Base-by-base conservation (phyloP, 1,139 yeast genomes). In the Pneumocystis oryctolagi region DNA sequence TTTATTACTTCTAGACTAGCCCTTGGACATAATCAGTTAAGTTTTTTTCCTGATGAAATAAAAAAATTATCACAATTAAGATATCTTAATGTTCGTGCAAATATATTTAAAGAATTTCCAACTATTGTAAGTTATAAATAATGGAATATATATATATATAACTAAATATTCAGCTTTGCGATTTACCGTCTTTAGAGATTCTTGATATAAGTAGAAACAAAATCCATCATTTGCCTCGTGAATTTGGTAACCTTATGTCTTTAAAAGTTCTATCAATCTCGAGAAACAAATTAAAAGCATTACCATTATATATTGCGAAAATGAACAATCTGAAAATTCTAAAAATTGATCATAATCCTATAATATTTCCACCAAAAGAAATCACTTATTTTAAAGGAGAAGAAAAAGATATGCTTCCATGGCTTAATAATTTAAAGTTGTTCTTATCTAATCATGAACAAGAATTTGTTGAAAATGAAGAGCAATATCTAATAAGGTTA, bases 281-380 rank as follows among this genome's bases (percentile, higher is more conserved):
- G 64, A 80, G 81, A 66, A 88, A 88, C 73, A 75, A 75, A 58
- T 78, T 88, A 67, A 77, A 80, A 62, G 79, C 79, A 60, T 74
- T 87, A 25, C 84, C 89, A 8, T 82, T 83, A 0, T 76, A 79
- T 12, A 73, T 84, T 37, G 79, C 83, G 0, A 81, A 79, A 55
- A 72, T 87, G 67, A 72, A 75, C 2, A 78, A 77, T 63, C 76
- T 88, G 62, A 79, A 80, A 65, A 79, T 85, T 62, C 75, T 87
- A n/a, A 92, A 86, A 70, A 77, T 85, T 4, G 83, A 82, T n/a
- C 82, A 80, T 53, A 87, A 87, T 67, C 89, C 89, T 0, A 76
- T 87, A 62, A 71, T 79, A 1, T 69, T 78, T 64, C 86, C 87
- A 0, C 77, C 84, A 4, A 62, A 73, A 69, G 66, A 72, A 67